These are phyloP conservation scores for Vaccinium myrtillus DNA, from an alignment of 148 eudicot genomes.

Conservation along the genomic window DNA sequence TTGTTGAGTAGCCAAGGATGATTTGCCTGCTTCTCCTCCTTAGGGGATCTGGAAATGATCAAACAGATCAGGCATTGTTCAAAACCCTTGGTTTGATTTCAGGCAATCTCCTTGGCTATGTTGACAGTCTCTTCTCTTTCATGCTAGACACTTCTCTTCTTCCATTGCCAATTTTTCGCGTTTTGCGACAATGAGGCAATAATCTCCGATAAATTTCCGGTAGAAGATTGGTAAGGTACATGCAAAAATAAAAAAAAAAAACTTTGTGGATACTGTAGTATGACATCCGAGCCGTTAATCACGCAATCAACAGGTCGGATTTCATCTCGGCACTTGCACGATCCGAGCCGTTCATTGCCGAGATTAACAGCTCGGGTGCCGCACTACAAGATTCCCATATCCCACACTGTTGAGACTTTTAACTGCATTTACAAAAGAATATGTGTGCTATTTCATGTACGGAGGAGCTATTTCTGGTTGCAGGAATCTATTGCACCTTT, in stretches of 20 bases:
- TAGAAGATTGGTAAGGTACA: background rate
- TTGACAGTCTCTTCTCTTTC: background rate
- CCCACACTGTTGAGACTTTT: background rate
- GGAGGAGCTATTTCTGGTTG: background rate
- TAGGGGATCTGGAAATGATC: background rate
- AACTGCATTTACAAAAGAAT: background rate
- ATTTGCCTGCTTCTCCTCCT: background rate
- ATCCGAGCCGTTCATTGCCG: too few relatives aligned
- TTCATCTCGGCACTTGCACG: too few relatives aligned
- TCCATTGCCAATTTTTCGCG: background rate
- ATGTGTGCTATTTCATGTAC: background rate
- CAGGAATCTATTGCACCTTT: background rate
- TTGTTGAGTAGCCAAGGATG: slow-evolving; percentile 4
- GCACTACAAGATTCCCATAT: too few relatives aligned
- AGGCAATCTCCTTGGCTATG: slow-evolving; percentile 5
- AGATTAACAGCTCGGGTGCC: too few relatives aligned
- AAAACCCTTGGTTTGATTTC: background rate
- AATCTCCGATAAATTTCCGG: background rate
- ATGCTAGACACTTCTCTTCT: background rate
- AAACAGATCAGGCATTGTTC: background rate
- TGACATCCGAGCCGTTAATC: too few relatives aligned
- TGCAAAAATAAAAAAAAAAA: background rate
- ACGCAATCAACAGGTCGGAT: too few relatives aligned
- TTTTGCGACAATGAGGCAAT: background rate
- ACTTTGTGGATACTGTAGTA: too few relatives aligned